These are phyloP conservation scores for Myxozyma vanderwaltii DNA, from an alignment of 805 yeast species.

Conservation along the genomic window DNA sequence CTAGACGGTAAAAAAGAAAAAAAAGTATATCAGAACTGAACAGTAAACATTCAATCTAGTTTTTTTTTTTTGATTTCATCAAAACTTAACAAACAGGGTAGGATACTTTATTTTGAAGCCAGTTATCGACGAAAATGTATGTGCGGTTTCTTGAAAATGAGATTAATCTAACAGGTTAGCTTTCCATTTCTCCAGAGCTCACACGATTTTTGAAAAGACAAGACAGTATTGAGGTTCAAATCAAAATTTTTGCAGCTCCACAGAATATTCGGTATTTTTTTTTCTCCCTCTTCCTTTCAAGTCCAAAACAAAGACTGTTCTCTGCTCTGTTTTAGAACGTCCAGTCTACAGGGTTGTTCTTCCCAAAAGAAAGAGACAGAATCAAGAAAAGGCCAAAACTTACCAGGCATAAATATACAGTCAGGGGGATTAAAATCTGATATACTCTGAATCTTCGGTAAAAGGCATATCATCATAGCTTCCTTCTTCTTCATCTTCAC, in stretches of 20 bases:
- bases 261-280: too few species aligned
- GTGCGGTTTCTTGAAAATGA: background rate
- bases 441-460: constrained; percentile 10
- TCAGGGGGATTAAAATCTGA: background rate
- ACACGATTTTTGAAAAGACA: too few species aligned
- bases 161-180: too few species aligned
- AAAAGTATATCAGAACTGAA: background rate
- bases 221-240: too few species aligned
- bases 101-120: too few species aligned
- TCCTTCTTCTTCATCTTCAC: constrained; percentile 14
- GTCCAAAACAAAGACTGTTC: background rate
- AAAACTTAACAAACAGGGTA: background rate
- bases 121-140: too few species aligned
- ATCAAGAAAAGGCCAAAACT: background rate
- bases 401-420: background rate
- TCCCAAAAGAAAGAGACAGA: background rate
- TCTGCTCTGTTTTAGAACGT: background rate
- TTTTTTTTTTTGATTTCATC: background rate
- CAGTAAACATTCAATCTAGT: background rate
- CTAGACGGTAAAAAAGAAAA: too few species aligned
- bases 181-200: too few species aligned
- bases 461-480: background rate
- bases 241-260: too few species aligned
- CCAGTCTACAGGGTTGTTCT: background rate
- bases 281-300: background rate